Evolutionary conservation across 192 early-diverging fungal genomes (phyloP).

Genomic region (Coemansia interrupta): DNA sequence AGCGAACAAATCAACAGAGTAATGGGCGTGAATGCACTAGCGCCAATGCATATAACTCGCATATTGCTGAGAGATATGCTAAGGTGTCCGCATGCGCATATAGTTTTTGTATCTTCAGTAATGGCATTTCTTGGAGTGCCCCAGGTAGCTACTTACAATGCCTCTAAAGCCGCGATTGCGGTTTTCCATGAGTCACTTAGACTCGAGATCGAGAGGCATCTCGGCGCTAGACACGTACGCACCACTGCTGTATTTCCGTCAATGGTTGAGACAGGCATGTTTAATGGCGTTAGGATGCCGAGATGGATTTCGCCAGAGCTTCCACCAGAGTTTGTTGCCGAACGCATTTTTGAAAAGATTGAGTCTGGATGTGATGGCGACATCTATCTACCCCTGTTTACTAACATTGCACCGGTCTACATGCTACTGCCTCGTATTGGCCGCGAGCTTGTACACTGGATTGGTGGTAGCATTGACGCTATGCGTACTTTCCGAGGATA

Average conservation of each 20-base stretch:
- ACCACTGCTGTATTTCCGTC: conserved; percentile 67
- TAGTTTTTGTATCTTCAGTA: conserved; percentile 56
- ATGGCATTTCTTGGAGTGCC: conserved; percentile 48
- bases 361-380: conserved; percentile 52
- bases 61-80: conserved; percentile 72
- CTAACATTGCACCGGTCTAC: conserved; percentile 25
- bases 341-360: conserved; percentile 57
- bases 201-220: conserved; percentile 63
- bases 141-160: conserved; percentile 68
- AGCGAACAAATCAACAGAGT: conserved; percentile 58
- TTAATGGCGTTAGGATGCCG: conserved; percentile 58
- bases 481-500: conserved; percentile 34
- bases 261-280: conserved; percentile 70
- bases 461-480: conserved; percentile 26
- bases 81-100: conserved; percentile 62
- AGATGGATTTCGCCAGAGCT: conserved; percentile 65
- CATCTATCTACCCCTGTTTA: conserved; percentile 40
- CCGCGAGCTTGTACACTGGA: conserved; percentile 17
- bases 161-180: conserved; percentile 70
- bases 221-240: conserved; percentile 57
- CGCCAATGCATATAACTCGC: conserved; percentile 66
- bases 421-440: conserved; percentile 16
- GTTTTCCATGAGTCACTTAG: conserved; percentile 72
- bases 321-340: conserved; percentile 55
- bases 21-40: conserved; percentile 67